Evolutionary conservation across 1,284 basidiomycete genomes (phyloP).

Genomic region (Rhodotorula sp.): DNA sequence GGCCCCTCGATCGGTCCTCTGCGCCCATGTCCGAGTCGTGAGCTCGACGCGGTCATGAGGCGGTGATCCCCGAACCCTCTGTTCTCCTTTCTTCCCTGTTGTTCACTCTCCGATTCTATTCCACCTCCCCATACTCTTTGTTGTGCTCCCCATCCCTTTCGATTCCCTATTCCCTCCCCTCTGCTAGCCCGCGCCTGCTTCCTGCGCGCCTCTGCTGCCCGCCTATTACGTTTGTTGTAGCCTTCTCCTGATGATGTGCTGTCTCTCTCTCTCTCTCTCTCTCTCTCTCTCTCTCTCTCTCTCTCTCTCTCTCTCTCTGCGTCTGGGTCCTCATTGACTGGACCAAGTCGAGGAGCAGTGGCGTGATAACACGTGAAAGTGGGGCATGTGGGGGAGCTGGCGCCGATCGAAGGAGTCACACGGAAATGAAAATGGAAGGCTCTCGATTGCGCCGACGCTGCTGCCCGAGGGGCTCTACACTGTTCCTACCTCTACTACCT

Average conservation of each 20-base stretch:
- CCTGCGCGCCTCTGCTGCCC: background rate
- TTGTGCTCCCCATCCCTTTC: background rate
- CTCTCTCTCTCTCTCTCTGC: background rate
- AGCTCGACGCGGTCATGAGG: no score
- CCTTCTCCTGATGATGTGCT: background rate
- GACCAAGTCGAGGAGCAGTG: no score
- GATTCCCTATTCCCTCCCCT: background rate
- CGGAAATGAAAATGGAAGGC: no score
- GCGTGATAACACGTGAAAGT: no score
- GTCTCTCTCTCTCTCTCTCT: background rate
- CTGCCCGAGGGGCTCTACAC: no score
- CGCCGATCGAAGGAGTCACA: no score
- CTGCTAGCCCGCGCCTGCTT: background rate
- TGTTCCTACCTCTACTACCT: no score
- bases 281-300: no score
- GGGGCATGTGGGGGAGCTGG: no score
- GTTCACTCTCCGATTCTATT: background rate
- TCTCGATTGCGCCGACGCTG: no score
- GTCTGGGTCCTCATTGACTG: background rate
- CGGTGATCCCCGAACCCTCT: no score
- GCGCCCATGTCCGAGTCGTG: constrained; percentile 51
- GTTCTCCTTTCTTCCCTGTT: background rate
- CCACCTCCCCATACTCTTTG: background rate
- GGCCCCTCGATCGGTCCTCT: constrained; percentile 58
- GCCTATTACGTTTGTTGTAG: background rate